Base-by-base conservation (phyloP, 1,139 yeast genomes). In the Saccharomyces hybrid region DNA sequence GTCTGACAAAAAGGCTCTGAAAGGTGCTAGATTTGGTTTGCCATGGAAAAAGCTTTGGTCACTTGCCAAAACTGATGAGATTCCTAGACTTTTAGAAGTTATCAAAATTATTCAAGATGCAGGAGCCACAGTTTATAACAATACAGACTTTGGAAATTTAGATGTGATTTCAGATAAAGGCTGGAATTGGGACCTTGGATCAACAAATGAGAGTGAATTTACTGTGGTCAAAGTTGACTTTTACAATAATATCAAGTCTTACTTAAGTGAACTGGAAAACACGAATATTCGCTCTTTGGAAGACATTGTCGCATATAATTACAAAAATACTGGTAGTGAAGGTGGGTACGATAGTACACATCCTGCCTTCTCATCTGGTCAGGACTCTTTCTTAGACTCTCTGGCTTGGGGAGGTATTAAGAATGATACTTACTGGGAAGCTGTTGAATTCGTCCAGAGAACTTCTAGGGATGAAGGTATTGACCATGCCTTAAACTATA, bases 281-380 rank as follows among this genome's bases (percentile, higher is more conserved):
- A 34, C 42, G 0, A 34, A 34, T 34, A 34, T 34, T 1, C 19
- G 55, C 47, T 55, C 63, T 0, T 53, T 65, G 25, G 61, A 64
- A 50, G 69, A 65, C 50, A 60, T 65, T 34, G 66, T 65, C 26
- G 62, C 56, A 25, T 65, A 62, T 52, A 65, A 65, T 42, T 55
- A 55, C 50, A 54, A 56, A 9, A 56, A 57, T 47, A 58, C 48
- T 34, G 68, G 67, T 14, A 58, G 64, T 9, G 68, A 65, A 56
- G 69, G 69, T 34, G 67, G 68, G 5, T 31, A 51, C 34, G 51
- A 60, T 4, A 59, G 51, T 9, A 51, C 53, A 8, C 55, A 56
- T 46, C 67, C 68, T 3, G 69, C 68, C n/a, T 65, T 65, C 51
- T 56, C 56, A 11, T 62, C 68, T 0, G 68, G 69, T 9, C 69